Conservation (phyloP, 1,284 basidiomycete genomes). For the Melampsora occidentalis region DNA sequence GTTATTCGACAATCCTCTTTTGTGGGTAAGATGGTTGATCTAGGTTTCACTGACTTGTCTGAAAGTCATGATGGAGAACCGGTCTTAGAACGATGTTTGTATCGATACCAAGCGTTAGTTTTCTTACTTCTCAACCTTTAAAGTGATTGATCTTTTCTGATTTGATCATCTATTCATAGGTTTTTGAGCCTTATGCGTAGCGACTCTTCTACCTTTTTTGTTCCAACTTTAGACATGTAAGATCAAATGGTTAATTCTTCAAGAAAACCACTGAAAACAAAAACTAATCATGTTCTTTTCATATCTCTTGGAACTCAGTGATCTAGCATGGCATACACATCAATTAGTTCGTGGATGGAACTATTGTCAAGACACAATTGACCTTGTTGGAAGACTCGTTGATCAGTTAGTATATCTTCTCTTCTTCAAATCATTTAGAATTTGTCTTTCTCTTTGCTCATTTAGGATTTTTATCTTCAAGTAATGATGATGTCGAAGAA, state of each 20-base stretch:
- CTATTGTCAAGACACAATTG: slow-evolving; percentile 50
- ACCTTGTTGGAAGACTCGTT: slow-evolving; percentile 46
- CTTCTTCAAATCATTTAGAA: neutral
- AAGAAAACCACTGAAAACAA: too few species aligned
- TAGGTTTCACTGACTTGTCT: neutral
- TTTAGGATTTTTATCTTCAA: neutral
- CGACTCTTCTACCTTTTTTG: neutral
- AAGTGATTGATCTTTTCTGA: neutral
- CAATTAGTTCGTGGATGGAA: slow-evolving; percentile 49
- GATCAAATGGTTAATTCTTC: neutral
- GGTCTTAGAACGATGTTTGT: neutral
- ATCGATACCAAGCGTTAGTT: slow-evolving; percentile 5
- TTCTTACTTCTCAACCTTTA: neutral
- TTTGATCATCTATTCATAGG: neutral
- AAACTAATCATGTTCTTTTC: too few species aligned
- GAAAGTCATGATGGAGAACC: neutral
- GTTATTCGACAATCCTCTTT: slow-evolving; percentile 10
- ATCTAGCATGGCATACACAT: slow-evolving; percentile 55
- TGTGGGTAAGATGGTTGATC: neutral
- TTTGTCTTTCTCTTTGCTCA: neutral
- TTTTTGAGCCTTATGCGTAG: slow-evolving; percentile 6
- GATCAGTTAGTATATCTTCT: slow-evolving; percentile 46
- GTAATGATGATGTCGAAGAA: slow-evolving; percentile 21
- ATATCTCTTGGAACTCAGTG: slow-evolving; percentile 49
- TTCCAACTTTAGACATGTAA: slow-evolving; percentile 21